Evolutionary conservation across 306 rosid species (phyloP), one percentile per base, ranked within the genome.

Genomic region (Quercus berberidifolia): DNA sequence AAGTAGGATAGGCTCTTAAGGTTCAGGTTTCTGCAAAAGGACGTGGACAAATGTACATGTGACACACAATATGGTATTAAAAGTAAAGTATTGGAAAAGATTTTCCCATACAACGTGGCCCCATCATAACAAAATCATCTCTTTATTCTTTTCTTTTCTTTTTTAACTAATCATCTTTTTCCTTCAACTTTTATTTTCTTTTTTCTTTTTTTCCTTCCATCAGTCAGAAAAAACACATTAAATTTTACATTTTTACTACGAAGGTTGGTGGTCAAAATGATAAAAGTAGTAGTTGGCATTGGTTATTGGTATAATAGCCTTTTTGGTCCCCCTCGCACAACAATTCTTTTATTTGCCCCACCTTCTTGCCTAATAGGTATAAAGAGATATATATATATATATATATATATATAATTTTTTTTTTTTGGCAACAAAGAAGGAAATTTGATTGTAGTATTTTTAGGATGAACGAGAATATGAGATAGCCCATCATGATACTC

Each of bases 41-140:
- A 18, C 20, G 35, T 64, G 21, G 69, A 15, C 71, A 31, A 64
- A 31, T 72, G 4, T 19, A 15, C 10, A 3, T n/a, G 30, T 28
- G 41, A 14, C 38, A 21, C 58, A 28, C 43, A 28, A 17, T 25
- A 52, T 49, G 26, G 4, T 2, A 72, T 72, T 49, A 25, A 52
- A 49, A 72, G 38, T 28, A 25, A 26, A 52, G 41, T 11, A 18
- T 1, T 8, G 7, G 3, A 52, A 26, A 6, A 26, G 54, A 17
- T 52, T 77, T 10, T 38, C n/a, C 55, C 76, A 70, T 25, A 63
- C 68, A 76, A 62, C 77, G 69, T 12, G 77, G 35, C 33, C 73
- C 71, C 68, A 52, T 76, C 68, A 52, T 76, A 12, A 69, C 81
- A 52, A 76, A 76, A 59, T 70, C 73, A 51, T 35, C 68, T 58